These are phyloP conservation scores for Hyphopichia burtonii DNA, from an alignment of 1,139 yeast species.

Conservation along the genomic window DNA sequence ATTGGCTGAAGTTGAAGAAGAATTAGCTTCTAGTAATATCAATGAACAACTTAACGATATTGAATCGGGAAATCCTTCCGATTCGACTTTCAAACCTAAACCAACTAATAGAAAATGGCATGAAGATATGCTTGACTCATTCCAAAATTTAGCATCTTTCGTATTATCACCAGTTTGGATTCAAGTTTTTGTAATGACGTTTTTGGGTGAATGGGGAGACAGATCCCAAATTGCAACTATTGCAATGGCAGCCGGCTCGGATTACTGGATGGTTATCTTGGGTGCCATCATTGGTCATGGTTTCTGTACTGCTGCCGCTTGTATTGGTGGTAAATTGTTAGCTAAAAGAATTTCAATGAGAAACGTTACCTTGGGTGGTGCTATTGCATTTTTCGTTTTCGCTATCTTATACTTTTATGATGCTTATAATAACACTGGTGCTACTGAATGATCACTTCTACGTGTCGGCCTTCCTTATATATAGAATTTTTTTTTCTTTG, in stretches of 20 bases:
- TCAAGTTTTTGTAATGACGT: slow-evolving; percentile 94
- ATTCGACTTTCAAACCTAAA: slow-evolving; percentile 6
- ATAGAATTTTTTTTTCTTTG: neutral
- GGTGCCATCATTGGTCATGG: slow-evolving; percentile 94
- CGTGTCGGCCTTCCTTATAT: neutral
- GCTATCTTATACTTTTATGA: slow-evolving; percentile 77
- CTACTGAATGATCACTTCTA: neutral
- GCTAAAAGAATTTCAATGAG: slow-evolving; percentile 91
- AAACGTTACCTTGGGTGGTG: slow-evolving; percentile 89
- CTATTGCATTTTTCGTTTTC: slow-evolving; percentile 79
- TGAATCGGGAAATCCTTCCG: slow-evolving; percentile 50
- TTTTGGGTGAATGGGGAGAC: slow-evolving; percentile 98
- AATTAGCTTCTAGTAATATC: slow-evolving; percentile 66
- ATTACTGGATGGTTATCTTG: slow-evolving; percentile 82
- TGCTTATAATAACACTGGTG: slow-evolving; percentile 42
- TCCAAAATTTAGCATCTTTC: slow-evolving; percentile 56
- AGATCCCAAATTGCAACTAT: slow-evolving; percentile 97
- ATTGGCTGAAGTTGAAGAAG: slow-evolving; percentile 95
- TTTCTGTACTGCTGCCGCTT: slow-evolving; percentile 90
- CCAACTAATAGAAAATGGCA: slow-evolving; percentile 22
- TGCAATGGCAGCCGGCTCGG: slow-evolving; percentile 97
- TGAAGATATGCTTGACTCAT: slow-evolving; percentile 24
- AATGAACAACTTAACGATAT: slow-evolving; percentile 50
- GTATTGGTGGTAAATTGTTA: slow-evolving; percentile 84
- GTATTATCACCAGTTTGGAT: slow-evolving; percentile 88